phyloP scores from a whole-genome alignment of 805 yeast genomes.

The Saturnispora gosingensis region DNA sequence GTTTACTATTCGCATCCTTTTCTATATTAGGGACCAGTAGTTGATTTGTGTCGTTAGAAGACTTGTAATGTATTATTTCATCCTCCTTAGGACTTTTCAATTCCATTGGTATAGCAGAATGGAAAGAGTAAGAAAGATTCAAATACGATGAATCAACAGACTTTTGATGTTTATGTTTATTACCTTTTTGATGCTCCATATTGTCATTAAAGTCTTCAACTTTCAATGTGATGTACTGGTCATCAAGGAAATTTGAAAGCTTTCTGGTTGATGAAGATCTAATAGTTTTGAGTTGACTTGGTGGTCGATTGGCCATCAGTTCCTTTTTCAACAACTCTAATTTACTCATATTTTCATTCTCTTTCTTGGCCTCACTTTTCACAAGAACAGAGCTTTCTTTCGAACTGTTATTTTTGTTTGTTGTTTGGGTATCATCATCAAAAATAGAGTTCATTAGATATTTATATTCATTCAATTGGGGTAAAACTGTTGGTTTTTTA shows the following conservation, averaged over 20 bases:
- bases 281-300: slow-evolving; percentile 13
- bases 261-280: slow-evolving; percentile 24
- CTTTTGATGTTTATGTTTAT: slow-evolving; percentile 13
- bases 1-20: background rate
- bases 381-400: too few species aligned
- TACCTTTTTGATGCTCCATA: background rate
- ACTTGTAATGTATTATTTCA: slow-evolving; percentile 11
- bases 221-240: slow-evolving; percentile 10
- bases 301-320: slow-evolving; percentile 2
- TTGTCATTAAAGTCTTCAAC: slow-evolving; percentile 15
- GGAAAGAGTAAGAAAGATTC: slow-evolving; percentile 24
- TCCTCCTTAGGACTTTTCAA: slow-evolving; percentile 19
- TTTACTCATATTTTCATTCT: slow-evolving; percentile 12
- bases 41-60: background rate
- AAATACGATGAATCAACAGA: slow-evolving; percentile 19
- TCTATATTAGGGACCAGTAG: background rate
- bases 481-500: background rate
- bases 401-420: background rate
- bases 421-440: slow-evolving; percentile 10
- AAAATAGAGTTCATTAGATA: slow-evolving; percentile 27
- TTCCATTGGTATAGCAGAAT: slow-evolving; percentile 26
- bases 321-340: slow-evolving; percentile 18
- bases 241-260: slow-evolving; percentile 19
- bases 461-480: slow-evolving; percentile 22
- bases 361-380: background rate